Evolutionary conservation across 2,329 filamentous ascomycete genomes (phyloP), one percentile per base, ranked within the genome.

Genomic region (Ophiostoma populinum): DNA sequence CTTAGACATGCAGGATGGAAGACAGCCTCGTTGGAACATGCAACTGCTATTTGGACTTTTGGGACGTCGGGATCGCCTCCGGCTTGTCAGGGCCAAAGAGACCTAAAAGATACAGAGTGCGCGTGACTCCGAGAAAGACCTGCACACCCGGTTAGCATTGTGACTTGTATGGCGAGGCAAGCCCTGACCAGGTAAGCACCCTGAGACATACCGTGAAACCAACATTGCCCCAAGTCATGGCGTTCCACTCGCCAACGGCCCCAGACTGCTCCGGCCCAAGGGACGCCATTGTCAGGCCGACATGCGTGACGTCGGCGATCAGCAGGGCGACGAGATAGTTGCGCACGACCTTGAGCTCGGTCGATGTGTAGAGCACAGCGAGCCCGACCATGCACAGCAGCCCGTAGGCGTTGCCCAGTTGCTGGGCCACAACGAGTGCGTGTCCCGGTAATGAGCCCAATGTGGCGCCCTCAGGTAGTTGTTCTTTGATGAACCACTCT

Each of bases 151-250:
- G n/a, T n/a, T n/a, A 26, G 15, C 20, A 40, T 31, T 7, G n/a
- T 20, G 25, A 12, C 12, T 22, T 19, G 11, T n/a, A n/a, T n/a
- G n/a, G n/a, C n/a, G n/a, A n/a, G n/a, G n/a, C n/a, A n/a, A n/a
- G n/a, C n/a, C n/a, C n/a, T n/a, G n/a, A n/a, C n/a, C n/a, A n/a
- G n/a, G n/a, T n/a, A n/a, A n/a, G n/a, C n/a, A n/a, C n/a, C n/a
- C 17, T 4, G 22, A 13, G 12, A 35, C 19, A 32, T 24, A 73
- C 66, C 18, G 77, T 81, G 33, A 65, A 62, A 7, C 65, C 74
- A 42, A 85, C 61, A 46, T 83, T 83, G 3, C 78, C 79, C 70
- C 72, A 80, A n/a, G 73, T 67, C 59, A 77, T 66, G 22, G 65
- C 57, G 50, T 80, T 82, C 78, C 78, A 83, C 16, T 52, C 55